Percentiles rank a stretch among this genome's conserved stretches.
Conservation (phyloP, 2,329 filamentous ascomycete genomes). For the Byssothecium circinans region DNA sequence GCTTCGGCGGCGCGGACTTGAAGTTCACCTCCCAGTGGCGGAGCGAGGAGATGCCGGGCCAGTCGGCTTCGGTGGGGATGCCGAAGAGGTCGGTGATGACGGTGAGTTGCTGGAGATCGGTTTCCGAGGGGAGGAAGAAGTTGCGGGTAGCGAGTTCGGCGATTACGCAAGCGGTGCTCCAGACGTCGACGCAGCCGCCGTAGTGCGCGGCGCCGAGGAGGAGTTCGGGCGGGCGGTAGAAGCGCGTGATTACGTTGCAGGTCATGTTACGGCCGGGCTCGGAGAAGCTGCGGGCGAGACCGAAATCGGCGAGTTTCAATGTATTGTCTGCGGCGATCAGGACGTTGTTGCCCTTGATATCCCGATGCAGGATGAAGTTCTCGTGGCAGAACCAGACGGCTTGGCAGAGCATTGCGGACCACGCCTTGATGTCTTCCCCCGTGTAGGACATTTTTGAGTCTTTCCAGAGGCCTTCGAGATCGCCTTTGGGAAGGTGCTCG, state of each 20-base stretch:
- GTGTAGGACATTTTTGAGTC: conserved; percentile 83
- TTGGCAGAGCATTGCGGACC: conserved; percentile 96
- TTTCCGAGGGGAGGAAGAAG: conserved; percentile 81
- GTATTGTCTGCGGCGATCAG: conserved; percentile 90
- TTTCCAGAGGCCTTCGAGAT: conserved; percentile 83
- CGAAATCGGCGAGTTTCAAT: conserved; percentile 96
- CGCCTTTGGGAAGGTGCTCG: conserved; percentile 89
- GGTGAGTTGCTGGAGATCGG: conserved; percentile 82
- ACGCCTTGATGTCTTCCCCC: conserved; percentile 89
- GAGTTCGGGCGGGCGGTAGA: conserved; percentile 94
- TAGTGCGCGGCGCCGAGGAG: conserved; percentile 90
- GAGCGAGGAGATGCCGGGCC: conserved; percentile 85
- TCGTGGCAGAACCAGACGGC: conserved; percentile 97
- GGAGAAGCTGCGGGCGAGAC: conserved; percentile 84
- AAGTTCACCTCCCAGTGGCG: conserved; percentile 63
- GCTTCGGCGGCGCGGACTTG: conserved; percentile 43
- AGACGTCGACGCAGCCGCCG: conserved; percentile 86
- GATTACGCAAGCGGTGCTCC: conserved; percentile 91
- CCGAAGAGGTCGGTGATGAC: conserved; percentile 85
- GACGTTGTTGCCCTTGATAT: conserved; percentile 99
- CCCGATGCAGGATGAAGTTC: conserved; percentile 89
- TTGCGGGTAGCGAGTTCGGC: conserved; percentile 83
- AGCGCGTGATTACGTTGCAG: conserved; percentile 90
- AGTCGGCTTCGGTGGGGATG: conserved; percentile 89
- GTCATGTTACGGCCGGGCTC: conserved; percentile 92